Evolutionary conservation across 768 basidiomycete species (phyloP).

Genomic region (Pleurotus sapidus): DNA sequence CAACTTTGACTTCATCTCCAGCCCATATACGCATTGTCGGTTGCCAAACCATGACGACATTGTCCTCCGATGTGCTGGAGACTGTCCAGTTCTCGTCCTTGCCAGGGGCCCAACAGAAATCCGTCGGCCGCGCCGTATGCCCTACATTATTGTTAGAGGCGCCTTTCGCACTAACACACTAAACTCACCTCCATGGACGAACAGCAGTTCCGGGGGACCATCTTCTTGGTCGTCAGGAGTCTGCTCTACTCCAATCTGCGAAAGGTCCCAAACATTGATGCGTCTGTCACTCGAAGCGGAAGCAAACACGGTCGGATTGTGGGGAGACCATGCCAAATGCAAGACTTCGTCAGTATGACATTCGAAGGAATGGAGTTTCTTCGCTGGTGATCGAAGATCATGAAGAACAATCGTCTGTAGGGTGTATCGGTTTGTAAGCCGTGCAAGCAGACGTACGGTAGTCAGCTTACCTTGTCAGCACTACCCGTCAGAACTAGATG

Average conservation of each 20-base stretch:
- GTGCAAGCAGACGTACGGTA: not conserved
- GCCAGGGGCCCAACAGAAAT: conserved; percentile 94
- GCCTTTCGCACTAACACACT: not conserved
- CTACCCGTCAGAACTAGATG: conserved; percentile 88
- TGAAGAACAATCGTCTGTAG: conserved; percentile 82
- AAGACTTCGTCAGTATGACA: conserved; percentile 94
- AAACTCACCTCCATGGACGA: conserved; percentile 86
- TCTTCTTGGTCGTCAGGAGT: conserved; percentile 98
- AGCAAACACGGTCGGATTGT: conserved; percentile 88
- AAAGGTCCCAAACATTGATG: conserved; percentile 93
- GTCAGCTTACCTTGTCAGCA: conserved; percentile 74
- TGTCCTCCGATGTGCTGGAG: conserved; percentile 91
- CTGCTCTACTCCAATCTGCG: conserved; percentile 91
- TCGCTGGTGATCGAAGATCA: conserved; percentile 74
- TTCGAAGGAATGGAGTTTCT: conserved; percentile 87
- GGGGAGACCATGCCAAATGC: conserved; percentile 94
- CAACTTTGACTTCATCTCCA: conserved; percentile 81
- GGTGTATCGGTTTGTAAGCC: no score
- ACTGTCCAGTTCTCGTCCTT: conserved; percentile 81
- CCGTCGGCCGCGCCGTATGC: conserved; percentile 86
- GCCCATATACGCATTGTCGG: conserved; percentile 94
- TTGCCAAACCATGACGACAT: conserved; percentile 96
- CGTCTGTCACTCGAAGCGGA: conserved; percentile 93
- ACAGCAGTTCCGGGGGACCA: conserved; percentile 93
- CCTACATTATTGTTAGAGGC: conserved; percentile 37